A percentile compares a stretch with the other conserved stretches of the same genome.
Evolutionary conservation across 257 asterid species (phyloP).

Genomic region (Fraxinus excelsior): DNA sequence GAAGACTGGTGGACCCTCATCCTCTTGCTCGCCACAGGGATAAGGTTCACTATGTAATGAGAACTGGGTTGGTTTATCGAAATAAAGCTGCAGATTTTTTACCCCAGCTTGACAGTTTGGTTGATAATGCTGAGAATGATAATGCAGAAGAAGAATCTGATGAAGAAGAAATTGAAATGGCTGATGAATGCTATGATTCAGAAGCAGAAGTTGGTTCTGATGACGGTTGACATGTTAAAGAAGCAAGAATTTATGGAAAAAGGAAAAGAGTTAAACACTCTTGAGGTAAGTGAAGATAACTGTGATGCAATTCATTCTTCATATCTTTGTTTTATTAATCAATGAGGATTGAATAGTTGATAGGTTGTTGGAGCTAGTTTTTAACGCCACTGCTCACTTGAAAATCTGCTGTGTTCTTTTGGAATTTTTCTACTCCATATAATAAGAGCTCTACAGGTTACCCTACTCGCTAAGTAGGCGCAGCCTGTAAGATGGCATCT

Average conservation of each 20-base stretch:
- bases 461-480: neutral
- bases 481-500: neutral
- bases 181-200: constrained; percentile 28
- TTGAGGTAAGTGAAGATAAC: constrained; percentile 6
- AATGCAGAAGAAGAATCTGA: constrained; percentile 31
- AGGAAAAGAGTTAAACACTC: neutral
- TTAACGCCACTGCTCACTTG: neutral
- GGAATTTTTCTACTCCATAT: neutral
- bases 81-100: constrained; percentile 63
- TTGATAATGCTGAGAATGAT: constrained; percentile 36
- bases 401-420: neutral
- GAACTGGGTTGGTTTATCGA: constrained; percentile 80
- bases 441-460: neutral
- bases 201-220: constrained; percentile 53
- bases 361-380: neutral
- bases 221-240: constrained; percentile 38
- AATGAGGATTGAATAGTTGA: neutral
- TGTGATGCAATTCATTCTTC: neutral
- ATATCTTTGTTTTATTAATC: neutral
- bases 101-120: constrained; percentile 46
- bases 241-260: neutral
- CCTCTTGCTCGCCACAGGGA: constrained; percentile 72
- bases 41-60: constrained; percentile 78
- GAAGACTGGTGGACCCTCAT: constrained; percentile 66
- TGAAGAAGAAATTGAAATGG: constrained; percentile 44